phyloP scores from a whole-genome alignment of 2,329 filamentous ascomycete genomes.

The Trichoderma cornu-damae region DNA sequence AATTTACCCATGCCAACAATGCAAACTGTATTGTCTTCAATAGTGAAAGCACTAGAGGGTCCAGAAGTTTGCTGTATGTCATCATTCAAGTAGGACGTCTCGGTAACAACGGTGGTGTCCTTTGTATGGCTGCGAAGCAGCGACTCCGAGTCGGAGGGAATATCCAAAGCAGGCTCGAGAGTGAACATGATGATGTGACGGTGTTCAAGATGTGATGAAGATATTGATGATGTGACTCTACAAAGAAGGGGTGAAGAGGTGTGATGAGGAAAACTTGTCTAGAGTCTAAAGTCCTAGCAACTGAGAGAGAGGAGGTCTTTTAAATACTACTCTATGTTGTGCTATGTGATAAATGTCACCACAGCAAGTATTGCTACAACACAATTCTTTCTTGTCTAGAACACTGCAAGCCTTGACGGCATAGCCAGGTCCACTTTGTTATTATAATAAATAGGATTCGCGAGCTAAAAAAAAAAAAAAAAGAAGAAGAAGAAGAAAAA shows the following conservation, averaged over 20 bases:
- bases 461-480: neutral
- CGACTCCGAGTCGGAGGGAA: constrained; percentile 7
- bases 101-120: neutral
- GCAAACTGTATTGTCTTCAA: constrained; percentile 11
- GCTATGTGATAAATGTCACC: neutral
- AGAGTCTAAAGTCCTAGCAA: neutral
- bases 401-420: neutral
- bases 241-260: neutral
- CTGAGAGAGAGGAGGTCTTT: neutral
- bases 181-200: constrained; percentile 4
- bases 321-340: neutral
- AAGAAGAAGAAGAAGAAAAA: neutral
- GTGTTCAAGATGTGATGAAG: neutral
- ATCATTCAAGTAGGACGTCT: constrained; percentile 4
- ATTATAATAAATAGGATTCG: neutral
- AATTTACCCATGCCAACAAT: constrained; percentile 9
- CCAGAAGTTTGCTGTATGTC: constrained; percentile 7
- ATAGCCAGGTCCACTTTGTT: neutral
- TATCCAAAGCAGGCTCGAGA: constrained; percentile 2
- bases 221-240: too few relatives aligned
- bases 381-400: neutral
- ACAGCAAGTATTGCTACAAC: neutral
- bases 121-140: constrained; percentile 1
- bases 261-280: neutral
- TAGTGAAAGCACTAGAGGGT: neutral